Percentiles rank a stretch among this genome's conserved stretches.
Evolutionary conservation across 1,139 yeast genomes (phyloP).

Genomic region (Yamadazyma epiphylla): DNA sequence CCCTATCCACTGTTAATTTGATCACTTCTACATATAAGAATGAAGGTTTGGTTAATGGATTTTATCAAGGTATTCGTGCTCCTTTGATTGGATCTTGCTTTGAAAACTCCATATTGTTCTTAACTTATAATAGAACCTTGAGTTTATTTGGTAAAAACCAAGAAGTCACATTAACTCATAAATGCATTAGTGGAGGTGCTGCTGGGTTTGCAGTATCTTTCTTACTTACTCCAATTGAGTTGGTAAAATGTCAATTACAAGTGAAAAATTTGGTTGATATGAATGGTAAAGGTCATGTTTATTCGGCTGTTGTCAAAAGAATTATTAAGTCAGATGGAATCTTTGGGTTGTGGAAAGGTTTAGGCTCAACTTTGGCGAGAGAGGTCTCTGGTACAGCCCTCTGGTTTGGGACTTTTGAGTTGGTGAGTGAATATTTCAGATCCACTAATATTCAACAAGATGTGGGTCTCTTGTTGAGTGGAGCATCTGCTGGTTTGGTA

Average conservation of each 20-base stretch:
- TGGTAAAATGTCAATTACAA: constrained; percentile 84
- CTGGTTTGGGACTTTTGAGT: constrained; percentile 90
- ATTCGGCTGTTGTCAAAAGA: constrained; percentile 34
- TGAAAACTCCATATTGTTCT: constrained; percentile 60
- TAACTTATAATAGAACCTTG: constrained; percentile 62
- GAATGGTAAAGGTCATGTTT: constrained; percentile 10
- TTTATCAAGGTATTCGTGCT: constrained; percentile 64
- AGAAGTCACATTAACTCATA: constrained; percentile 31
- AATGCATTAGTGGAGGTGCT: constrained; percentile 67
- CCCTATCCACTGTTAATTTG: constrained; percentile 53
- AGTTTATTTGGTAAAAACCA: constrained; percentile 60
- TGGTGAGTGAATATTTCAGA: constrained; percentile 39
- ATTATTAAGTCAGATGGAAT: constrained; percentile 54
- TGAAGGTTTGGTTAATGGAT: constrained; percentile 60
- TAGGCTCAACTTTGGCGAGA: constrained; percentile 75
- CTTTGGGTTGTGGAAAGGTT: constrained; percentile 71
- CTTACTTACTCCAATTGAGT: constrained; percentile 84
- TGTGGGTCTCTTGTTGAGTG: constrained; percentile 59
- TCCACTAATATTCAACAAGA: constrained; percentile 14
- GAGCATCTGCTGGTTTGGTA: constrained; percentile 82
- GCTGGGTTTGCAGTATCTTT: constrained; percentile 84
- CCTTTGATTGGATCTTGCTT: constrained; percentile 87
- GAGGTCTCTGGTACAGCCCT: constrained; percentile 90
- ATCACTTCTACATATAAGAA: constrained; percentile 52
- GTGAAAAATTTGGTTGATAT: constrained; percentile 49